Evolutionary conservation across 371 early-diverging fungal species (phyloP), one percentile per base, ranked within the genome.

Genomic region (Mucor plumbeus): DNA sequence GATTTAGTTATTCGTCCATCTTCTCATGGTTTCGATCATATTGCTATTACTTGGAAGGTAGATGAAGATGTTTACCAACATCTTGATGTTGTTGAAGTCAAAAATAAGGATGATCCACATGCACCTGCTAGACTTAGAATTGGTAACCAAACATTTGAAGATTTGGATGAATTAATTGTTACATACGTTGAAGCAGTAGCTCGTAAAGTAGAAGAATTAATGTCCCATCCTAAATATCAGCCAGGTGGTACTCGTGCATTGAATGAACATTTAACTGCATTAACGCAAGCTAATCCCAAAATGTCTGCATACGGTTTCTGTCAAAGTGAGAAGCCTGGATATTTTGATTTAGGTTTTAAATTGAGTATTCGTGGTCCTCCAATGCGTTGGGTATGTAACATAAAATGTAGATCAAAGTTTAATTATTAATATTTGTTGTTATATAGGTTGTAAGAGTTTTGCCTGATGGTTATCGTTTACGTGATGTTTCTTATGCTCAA

Each of bases 41-140:
- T 99, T 17, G 90, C 94, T 0, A 89, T 98, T 34, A 97, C 97
- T 5, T 97, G 97, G 95, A 97, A 97, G 69, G 88, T 97, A 13
- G 92, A 85, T 50, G 91, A 94, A 21, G 83, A 78, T 48, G 75
- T 96, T 21, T 96, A 87, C 80, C 95, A 96, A 73, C 98, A 98
- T 74, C 82, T 98, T 41, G 94, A 95, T 68, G 90, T 97, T n/a
- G 69, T 87, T 13, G 95, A 95, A 70, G 64, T 80, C 47, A 87
- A 88, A 65, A 89, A 91, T 75, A 87, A 88, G 59, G 89, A 88
- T 62, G 92, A 92, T 58, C 64, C 50, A 14, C 67, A 55, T 65
- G 83, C 84, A 59, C 93, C 86, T 68, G 82, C 79, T 48, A 78
- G 69, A 36, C 79, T 88, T 48, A 84, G 81, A 63, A 85, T 93